Evolutionary conservation across 2,329 filamentous ascomycete species (phyloP).

Genomic region (Didymella segeticola): DNA sequence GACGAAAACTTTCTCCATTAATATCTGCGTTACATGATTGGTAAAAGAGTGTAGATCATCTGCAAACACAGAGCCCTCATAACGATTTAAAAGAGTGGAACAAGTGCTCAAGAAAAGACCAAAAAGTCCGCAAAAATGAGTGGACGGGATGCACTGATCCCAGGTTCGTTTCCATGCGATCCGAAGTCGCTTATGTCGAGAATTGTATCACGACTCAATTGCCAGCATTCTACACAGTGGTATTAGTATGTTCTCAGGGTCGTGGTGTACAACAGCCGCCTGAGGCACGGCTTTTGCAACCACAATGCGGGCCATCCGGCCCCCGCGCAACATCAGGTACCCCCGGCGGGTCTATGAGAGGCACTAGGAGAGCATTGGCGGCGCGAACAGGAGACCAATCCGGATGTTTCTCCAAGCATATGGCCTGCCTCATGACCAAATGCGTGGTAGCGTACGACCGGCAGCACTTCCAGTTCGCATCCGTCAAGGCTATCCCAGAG

Average conservation of each 20-base stretch:
- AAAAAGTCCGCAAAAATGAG: not conserved
- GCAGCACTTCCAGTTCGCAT: not conserved
- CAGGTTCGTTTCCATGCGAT: no score
- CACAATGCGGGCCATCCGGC: constrained; percentile 7
- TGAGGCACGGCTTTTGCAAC: constrained; percentile 17
- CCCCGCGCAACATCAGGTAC: not conserved
- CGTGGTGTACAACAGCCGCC: constrained; percentile 15
- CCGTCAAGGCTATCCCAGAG: not conserved
- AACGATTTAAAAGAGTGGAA: not conserved
- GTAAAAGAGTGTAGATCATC: not conserved
- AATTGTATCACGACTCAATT: not conserved
- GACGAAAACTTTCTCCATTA: not conserved
- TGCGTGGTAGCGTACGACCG: not conserved
- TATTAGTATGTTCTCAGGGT: not conserved
- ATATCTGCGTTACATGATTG: not conserved
- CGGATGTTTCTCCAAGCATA: not conserved
- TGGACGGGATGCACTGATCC: not conserved
- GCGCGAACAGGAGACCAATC: not conserved
- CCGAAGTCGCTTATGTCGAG: not conserved
- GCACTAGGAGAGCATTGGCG: not conserved
- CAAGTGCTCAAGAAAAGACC: not conserved
- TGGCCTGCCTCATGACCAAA: not conserved
- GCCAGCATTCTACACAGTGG: not conserved
- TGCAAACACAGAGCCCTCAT: not conserved
- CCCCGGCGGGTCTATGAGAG: not conserved